Base-by-base conservation (phyloP, 306 rosid species). In the Vigna unguiculata region DNA sequence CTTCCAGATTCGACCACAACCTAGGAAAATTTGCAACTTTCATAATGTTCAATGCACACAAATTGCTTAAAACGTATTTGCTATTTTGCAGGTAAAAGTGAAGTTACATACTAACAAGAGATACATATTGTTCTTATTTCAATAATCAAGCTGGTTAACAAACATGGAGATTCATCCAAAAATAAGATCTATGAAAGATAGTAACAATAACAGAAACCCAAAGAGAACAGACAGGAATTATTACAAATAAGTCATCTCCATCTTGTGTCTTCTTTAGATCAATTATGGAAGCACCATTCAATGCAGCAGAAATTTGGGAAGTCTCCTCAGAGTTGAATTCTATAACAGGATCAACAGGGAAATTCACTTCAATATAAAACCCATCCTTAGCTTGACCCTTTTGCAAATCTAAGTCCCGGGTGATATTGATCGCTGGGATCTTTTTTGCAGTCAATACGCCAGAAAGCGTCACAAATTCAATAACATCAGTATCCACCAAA, bases 401-500 rank as follows among this genome's bases (percentile, higher is more conserved):
- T 64, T 69, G 81, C 38, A 55, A 76, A 43, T 71, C 65, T 40
- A 78, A 57, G 72, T 21, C 76, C 70, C 38, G 22, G 4, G 62
- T 17, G 46, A 19, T 54, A 43, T 32, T 45, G 49, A 8, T 72
- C 8, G 80, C 75, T 22, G 58, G 76, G 57, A 83, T 60, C 76
- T 43, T 87, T 41, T 69, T 82, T 16, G 81, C 90, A 24, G 86
- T 78, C 80, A 94, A 83, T 55, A 89, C 67, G 48, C 97, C 97
- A 43, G 95, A 90, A 15, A 85, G 80, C 1, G 98, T 89, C 46
- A 48, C 78, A 80, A 90, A 94, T 76, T 90, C 93, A 47, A 91
- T 60, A 15, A 83, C 9, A 61, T 78, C 19, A 34, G 80, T 70
- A 25, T 84, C 78, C 52, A 81, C 86, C 40, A 82, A 73, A 68